Conservation (phyloP, 495 filamentous ascomycete species). For the Xylaria telfairii region DNA sequence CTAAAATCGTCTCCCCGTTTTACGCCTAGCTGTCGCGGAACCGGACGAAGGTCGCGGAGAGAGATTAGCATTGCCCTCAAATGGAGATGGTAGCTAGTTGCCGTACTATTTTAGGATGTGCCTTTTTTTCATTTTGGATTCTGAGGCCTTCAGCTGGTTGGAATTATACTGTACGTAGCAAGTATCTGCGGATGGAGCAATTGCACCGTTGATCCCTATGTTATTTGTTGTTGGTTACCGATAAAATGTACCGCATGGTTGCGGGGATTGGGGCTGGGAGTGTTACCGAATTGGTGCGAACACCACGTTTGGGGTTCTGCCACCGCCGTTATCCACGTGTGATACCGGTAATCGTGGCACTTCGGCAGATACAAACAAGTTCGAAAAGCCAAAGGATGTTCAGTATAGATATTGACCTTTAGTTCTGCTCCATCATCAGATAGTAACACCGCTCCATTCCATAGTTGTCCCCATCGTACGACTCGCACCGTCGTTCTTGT, state of each 20-base stretch:
- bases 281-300: background rate
- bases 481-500: background rate
- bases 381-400: no score
- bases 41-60: background rate
- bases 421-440: background rate
- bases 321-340: background rate
- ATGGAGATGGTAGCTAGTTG: background rate
- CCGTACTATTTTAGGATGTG: background rate
- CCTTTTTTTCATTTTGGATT: no score
- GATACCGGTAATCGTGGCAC: background rate
- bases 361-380: background rate
- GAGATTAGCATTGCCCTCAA: constrained; percentile 5
- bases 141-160: background rate
- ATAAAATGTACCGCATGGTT: background rate
- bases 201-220: background rate
- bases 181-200: background rate
- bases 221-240: background rate
- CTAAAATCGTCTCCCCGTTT: background rate
- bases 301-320: background rate
- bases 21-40: background rate
- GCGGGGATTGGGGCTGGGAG: constrained; percentile 1
- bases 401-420: background rate
- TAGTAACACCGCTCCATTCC: background rate
- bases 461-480: background rate
- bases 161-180: background rate